Percentiles rank a stretch among this genome's conserved stretches.
These are phyloP conservation scores for Tephrocybe sp. DNA, from an alignment of 768 basidiomycete genomes.

Conservation along the genomic window DNA sequence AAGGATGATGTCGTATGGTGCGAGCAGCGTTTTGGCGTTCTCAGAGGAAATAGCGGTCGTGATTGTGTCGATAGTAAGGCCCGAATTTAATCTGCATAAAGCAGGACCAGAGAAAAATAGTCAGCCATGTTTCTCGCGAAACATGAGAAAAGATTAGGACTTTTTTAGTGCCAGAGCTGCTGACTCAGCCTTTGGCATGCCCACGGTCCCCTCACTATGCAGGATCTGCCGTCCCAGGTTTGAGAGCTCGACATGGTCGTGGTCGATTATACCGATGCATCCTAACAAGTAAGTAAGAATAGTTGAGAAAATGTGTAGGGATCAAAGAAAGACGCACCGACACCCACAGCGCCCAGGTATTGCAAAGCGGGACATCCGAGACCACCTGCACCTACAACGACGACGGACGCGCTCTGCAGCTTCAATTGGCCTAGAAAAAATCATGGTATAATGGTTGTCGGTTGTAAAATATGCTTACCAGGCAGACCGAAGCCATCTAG, in stretches of 20 bases:
- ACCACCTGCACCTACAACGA: slow-evolving; percentile 93
- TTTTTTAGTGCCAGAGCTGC: slow-evolving; percentile 66
- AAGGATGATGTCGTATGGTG: slow-evolving; percentile 16
- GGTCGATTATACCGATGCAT: slow-evolving; percentile 14
- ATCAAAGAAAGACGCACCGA: slow-evolving; percentile 54
- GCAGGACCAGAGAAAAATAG: background rate
- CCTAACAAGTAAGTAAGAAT: background rate
- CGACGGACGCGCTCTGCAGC: slow-evolving; percentile 61
- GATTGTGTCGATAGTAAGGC: slow-evolving; percentile 55
- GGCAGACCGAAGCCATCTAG: slow-evolving; percentile 82
- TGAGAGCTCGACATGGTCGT: slow-evolving; percentile 17
- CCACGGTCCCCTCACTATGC: slow-evolving; percentile 72
- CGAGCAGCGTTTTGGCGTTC: slow-evolving; percentile 60
- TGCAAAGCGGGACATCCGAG: slow-evolving; percentile 95
- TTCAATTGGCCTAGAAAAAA: slow-evolving; percentile 39
- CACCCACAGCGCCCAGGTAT: slow-evolving; percentile 88
- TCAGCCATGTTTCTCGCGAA: background rate
- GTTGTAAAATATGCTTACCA: slow-evolving; percentile 39
- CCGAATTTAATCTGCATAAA: slow-evolving; percentile 66
- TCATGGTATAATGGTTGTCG: slow-evolving; percentile 39
- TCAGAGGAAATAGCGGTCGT: slow-evolving; percentile 48
- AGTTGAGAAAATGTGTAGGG: background rate
- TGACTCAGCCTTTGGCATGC: slow-evolving; percentile 78
- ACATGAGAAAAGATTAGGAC: slow-evolving; percentile 33
- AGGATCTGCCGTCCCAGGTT: slow-evolving; percentile 70